Base-by-base conservation (phyloP, 2,329 filamentous ascomycete genomes). In the Boeremia exigua region DNA sequence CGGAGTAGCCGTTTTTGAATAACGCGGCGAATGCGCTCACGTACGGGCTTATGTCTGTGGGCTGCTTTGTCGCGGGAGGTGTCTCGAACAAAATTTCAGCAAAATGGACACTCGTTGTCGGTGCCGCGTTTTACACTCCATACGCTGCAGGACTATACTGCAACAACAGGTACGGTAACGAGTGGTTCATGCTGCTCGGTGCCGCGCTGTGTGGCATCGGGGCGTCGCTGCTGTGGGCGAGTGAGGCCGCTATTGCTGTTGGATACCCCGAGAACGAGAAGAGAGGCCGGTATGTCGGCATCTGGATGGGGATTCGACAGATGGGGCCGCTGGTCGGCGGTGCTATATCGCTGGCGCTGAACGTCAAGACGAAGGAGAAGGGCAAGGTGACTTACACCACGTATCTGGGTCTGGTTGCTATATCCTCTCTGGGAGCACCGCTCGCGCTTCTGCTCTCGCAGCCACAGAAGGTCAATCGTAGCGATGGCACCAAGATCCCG, bases 161-260 rank as follows among this genome's bases (percentile, higher is more conserved):
- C 27, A 48, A 48, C 27, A 48, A 48, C 17, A 34, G 45, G 15
- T 48, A 48, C 15, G 45, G 45, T 6, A 48, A 48, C 17, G 45
- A 48, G n/a, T 48, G 45, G 45, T 48, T 48, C 11, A 48, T 48
- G 45, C 36, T 48, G n/a, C 28, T 48, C 6, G 45, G 45, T 7
- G 45, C 45, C 7, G 45, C 36, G 17, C 45, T 48, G 7, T 48
- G 45, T 23, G 45, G 45, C 25, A 48, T 48, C 8, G 45, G 45
- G 15, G 45, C 45, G 9, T 48, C 45, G 15, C 28, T 48, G 11
- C 12, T 48, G 36, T 48, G 45, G 45, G 45, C 45, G 11, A 48
- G 45, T 33, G 45, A 48, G 17, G 45, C 45, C 25, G 45, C 45
- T 6, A 48, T 48, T 7, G 45, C 45, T 12, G 45, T 48, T n/a